Evolutionary conservation across 768 basidiomycete genomes (phyloP).

Genomic region (Suillus paluster): DNA sequence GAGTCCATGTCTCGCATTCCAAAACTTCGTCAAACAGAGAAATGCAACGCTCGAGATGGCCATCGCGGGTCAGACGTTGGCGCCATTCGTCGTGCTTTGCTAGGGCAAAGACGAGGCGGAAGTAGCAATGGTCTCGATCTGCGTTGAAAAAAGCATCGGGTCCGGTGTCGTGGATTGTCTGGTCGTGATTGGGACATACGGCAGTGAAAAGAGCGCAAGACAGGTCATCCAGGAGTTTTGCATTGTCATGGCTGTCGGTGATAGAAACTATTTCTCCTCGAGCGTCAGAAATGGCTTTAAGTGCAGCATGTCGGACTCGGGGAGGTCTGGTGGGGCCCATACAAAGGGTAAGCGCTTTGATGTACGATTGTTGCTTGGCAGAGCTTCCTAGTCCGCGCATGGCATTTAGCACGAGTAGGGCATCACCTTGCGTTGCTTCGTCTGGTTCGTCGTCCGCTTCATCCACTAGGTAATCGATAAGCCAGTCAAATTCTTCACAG

Average conservation of each 20-base stretch:
- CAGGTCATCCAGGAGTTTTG: no score
- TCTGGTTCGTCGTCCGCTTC: background rate
- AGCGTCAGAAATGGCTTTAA: background rate
- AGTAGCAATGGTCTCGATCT: background rate
- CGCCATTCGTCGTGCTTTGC: background rate
- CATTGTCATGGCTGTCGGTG: no score
- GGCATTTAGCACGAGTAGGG: background rate
- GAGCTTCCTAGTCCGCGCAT: background rate
- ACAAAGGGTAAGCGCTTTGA: background rate
- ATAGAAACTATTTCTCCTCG: background rate
- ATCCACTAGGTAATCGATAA: background rate
- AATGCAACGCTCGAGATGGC: background rate
- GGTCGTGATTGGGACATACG: no score
- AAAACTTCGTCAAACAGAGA: background rate
- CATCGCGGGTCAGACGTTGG: background rate
- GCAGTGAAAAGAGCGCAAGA: no score
- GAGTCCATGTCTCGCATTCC: background rate
- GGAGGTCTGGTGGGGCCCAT: background rate
- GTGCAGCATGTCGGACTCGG: background rate
- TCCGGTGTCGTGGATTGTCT: no score
- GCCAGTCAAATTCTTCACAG: background rate
- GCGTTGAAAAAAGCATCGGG: no score
- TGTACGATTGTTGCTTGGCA: background rate
- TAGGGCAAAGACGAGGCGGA: background rate
- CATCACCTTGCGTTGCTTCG: background rate